phyloP scores from a whole-genome alignment of 2,329 filamentous ascomycete genomes.

The Thelonectria discophora region DNA sequence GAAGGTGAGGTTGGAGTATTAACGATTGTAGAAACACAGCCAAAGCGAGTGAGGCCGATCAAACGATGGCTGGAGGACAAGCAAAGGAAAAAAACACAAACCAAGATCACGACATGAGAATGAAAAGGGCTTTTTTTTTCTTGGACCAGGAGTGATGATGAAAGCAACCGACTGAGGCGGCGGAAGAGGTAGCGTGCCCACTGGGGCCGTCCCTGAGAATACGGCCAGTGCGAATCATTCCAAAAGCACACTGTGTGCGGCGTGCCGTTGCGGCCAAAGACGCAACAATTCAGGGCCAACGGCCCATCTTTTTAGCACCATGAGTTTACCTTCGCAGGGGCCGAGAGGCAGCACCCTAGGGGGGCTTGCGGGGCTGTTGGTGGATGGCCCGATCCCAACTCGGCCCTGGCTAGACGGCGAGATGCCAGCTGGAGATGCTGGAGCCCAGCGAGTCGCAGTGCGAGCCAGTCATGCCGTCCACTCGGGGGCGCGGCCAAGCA shows the following conservation, averaged over 20 bases:
- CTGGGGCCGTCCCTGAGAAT: constrained; percentile 21
- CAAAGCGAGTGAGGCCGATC: constrained; percentile 68
- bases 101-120: constrained; percentile 30
- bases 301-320: constrained; percentile 38
- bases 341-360: constrained; percentile 20
- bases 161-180: constrained; percentile 42
- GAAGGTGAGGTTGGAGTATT: constrained; percentile 27
- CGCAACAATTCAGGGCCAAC: constrained; percentile 38
- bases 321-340: constrained; percentile 33
- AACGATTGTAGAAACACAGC: constrained; percentile 56
- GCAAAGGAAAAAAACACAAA: constrained; percentile 29
- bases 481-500: constrained; percentile 2
- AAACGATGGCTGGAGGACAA: constrained; percentile 34
- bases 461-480: constrained; percentile 12
- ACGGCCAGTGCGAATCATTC: constrained; percentile 5
- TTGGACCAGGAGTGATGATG: constrained; percentile 33
- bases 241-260: constrained; percentile 39
- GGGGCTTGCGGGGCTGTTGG: constrained; percentile 25
- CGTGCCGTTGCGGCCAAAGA: not conserved
- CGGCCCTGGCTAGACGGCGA: constrained; percentile 11
- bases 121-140: constrained; percentile 27
- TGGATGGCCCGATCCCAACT: constrained; percentile 28
- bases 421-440: constrained; percentile 2
- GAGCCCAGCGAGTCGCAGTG: constrained; percentile 13
- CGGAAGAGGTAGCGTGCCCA: constrained; percentile 34